Evolutionary conservation across 768 basidiomycete species (phyloP).

Genomic region (Hortiboletus flavorubellus): DNA sequence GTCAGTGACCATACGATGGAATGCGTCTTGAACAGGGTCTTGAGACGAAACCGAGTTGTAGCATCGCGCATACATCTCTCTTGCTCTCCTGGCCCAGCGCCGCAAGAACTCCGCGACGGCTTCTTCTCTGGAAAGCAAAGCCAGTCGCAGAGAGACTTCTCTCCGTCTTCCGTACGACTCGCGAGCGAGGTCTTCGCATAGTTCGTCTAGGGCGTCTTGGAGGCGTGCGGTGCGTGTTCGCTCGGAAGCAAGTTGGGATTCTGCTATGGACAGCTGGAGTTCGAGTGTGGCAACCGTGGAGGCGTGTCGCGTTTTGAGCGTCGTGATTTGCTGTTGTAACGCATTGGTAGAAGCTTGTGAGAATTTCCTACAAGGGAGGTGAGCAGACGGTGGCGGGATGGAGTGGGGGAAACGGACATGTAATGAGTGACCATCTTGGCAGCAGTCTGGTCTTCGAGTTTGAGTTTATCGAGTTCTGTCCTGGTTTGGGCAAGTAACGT

Average conservation of each 20-base stretch:
- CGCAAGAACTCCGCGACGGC: conserved; percentile 49
- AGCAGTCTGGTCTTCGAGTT: conserved; percentile 68
- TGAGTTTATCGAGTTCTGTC: conserved; percentile 51
- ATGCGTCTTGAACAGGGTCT: conserved; percentile 21
- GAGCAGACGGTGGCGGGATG: not conserved
- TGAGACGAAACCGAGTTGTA: conserved; percentile 9
- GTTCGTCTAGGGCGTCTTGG: conserved; percentile 61
- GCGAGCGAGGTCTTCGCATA: conserved; percentile 66
- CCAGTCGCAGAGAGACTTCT: conserved; percentile 64
- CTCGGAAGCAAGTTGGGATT: conserved; percentile 43
- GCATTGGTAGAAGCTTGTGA: conserved; percentile 70
- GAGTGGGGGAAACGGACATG: conserved; percentile 52
- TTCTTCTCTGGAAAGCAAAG: conserved; percentile 65
- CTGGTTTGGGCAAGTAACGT: conserved; percentile 43
- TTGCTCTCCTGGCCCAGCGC: conserved; percentile 52
- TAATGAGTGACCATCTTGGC: conserved; percentile 83
- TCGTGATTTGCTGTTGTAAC: conserved; percentile 57
- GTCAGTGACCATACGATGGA: conserved; percentile 34
- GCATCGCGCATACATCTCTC: conserved; percentile 39
- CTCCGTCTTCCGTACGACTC: conserved; percentile 71
- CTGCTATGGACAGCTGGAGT: conserved; percentile 43
- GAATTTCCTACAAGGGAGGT: conserved; percentile 58
- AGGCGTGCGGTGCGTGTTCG: conserved; percentile 45
- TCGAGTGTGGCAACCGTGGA: conserved; percentile 58
- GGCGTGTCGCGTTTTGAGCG: conserved; percentile 58